Base-by-base conservation (phyloP, 805 yeast species). In the Candida awuae region DNA sequence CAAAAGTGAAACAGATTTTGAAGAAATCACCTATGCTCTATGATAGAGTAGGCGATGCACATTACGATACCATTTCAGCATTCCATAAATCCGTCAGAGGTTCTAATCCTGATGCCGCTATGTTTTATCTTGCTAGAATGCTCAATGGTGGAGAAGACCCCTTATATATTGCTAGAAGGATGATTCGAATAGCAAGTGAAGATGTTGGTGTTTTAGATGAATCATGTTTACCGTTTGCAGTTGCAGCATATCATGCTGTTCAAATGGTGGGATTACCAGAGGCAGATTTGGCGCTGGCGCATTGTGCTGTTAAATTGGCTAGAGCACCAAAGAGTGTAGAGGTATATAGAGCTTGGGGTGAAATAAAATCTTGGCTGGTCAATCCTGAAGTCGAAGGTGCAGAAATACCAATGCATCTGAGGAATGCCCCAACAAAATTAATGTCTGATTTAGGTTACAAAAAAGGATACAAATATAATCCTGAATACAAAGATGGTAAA, bases 191-290 rank as follows among this genome's bases (percentile, higher is more conserved):
- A 16, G 97, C 98, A 0, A 80, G 92, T 53, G 99, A 92, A 56
- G 99, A 92, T 56, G 67, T 92, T 20, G 99, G 99, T 0, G 62
- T 84, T 2, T 66, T 83, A 4, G 97, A 92, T 57, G 85, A 86
- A 37, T 60, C 82, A 1, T 77, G 94, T 49, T 61, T 92, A 31
- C 95, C 96, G 2, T 80, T 92, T 62, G 92, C 95, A 1, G 70
- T 83, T 3, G 78, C 96, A 0, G 75, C 94, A 0, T 84, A 84
- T 56, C 84, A 85, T 31, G 86, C 97, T 0, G 80, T 84, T 3
- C 87, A 85, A 63, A 84, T 83, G 58, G 72, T 92, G 16, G 99
- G 98, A 0, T 67, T 92, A 71, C 98, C 98, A 0, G 98, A 92
- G 53, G 90, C 92, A 3, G 95, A 88, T 55, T 68, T 84, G 18